phyloP scores from a whole-genome alignment of 2,329 filamentous ascomycete species.

The Pseudogymnoascus sp. region DNA sequence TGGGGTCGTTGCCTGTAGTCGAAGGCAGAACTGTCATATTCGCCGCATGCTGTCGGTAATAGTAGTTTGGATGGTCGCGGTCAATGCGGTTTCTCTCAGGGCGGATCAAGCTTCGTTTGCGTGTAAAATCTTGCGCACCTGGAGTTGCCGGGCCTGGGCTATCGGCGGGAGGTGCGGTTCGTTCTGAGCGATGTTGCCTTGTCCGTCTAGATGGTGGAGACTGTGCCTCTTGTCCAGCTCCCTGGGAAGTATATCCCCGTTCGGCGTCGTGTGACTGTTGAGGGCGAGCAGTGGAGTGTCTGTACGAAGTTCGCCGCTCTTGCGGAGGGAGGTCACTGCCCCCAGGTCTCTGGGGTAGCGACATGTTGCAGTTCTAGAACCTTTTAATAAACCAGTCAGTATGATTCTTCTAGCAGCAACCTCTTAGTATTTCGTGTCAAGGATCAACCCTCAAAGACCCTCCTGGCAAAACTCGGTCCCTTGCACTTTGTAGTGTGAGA shows the following conservation, averaged over 20 bases:
- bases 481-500: not conserved
- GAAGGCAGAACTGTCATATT: constrained; percentile 88
- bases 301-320: constrained; percentile 56
- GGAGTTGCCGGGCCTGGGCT: constrained; percentile 22
- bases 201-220: constrained; percentile 5
- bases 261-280: constrained; percentile 63
- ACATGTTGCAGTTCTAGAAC: constrained; percentile 35
- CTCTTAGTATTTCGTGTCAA: not conserved
- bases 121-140: constrained; percentile 36
- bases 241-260: constrained; percentile 36
- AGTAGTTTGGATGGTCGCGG: constrained; percentile 83
- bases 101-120: constrained; percentile 82
- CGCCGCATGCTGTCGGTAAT: constrained; percentile 90
- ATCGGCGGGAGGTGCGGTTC: constrained; percentile 34
- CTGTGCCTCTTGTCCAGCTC: constrained; percentile 14
- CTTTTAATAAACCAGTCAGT: not conserved
- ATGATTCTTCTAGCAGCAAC: not conserved
- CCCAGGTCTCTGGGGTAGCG: constrained; percentile 56
- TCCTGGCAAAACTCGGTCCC: not conserved
- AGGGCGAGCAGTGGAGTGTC: constrained; percentile 60
- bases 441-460: not conserved
- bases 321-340: constrained; percentile 48
- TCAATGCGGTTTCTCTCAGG: constrained; percentile 84
- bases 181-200: constrained; percentile 19
- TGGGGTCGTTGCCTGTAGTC: constrained; percentile 83